A percentile compares a stretch with the other conserved stretches of the same genome.
Conservation (phyloP, 495 filamentous ascomycete species). For the Podospora pseudocomata region DNA sequence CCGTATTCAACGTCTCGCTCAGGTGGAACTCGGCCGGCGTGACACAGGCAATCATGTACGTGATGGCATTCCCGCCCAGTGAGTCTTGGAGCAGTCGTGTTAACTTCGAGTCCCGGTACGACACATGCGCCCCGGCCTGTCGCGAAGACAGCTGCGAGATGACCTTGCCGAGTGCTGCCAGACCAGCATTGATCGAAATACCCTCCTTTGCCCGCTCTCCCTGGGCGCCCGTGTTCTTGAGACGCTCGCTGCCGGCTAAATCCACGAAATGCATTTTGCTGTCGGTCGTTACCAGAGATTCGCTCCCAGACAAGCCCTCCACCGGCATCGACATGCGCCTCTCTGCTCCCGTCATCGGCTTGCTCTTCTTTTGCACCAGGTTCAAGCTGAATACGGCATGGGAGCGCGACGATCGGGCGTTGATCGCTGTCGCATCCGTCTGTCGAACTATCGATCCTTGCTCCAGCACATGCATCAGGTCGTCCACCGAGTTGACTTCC, state of each 20-base stretch:
- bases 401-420: constrained; percentile 97
- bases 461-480: constrained; percentile 82
- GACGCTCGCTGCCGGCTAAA: constrained; percentile 90
- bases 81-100: constrained; percentile 96
- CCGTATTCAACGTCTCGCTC: constrained; percentile 95
- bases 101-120: constrained; percentile 95
- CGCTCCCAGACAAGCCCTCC: constrained; percentile 67
- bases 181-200: constrained; percentile 96
- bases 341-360: constrained; percentile 56
- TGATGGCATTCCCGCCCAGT: constrained; percentile 95
- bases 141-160: constrained; percentile 96
- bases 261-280: constrained; percentile 99
- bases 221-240: constrained; percentile 96
- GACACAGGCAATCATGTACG: constrained; percentile 99
- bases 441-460: constrained; percentile 93
- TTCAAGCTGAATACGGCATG: constrained; percentile 98
- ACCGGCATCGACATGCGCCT: constrained; percentile 89
- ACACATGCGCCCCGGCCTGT: constrained; percentile 84
- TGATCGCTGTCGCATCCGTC: constrained; percentile 98
- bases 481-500: constrained; percentile 86
- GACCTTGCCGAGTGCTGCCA: constrained; percentile 94
- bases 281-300: constrained; percentile 76
- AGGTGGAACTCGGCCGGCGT: constrained; percentile 96
- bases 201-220: constrained; percentile 95
- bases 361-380: constrained; percentile 77